Conservation (phyloP, 2,329 filamentous ascomycete species). For the Cladorrhinum sp. region DNA sequence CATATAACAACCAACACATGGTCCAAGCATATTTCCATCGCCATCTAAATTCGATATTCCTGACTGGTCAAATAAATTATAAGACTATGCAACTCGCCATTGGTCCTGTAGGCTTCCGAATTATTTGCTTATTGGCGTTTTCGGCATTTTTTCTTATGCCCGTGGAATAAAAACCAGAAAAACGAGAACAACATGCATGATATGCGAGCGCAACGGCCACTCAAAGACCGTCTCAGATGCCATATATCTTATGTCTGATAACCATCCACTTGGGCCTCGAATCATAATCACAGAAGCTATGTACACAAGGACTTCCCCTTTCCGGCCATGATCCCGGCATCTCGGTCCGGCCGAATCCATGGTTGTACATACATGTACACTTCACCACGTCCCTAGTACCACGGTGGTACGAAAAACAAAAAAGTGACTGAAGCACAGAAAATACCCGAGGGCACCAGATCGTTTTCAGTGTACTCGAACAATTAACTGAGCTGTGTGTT, state of each 20-base stretch:
- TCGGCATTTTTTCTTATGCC: not conserved
- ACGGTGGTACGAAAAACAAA: not conserved
- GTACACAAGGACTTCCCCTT: not conserved
- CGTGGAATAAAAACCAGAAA: too few relatives aligned
- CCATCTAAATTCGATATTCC: not conserved
- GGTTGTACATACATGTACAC: not conserved
- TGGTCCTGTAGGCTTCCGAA: constrained; percentile 5
- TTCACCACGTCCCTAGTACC: not conserved
- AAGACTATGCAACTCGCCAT: not conserved
- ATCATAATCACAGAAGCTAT: not conserved
- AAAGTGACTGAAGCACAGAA: not conserved
- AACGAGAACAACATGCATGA: too few relatives aligned
- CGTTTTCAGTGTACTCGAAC: not conserved
- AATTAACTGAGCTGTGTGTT: too few relatives aligned
- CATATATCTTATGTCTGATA: not conserved
- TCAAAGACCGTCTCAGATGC: not conserved
- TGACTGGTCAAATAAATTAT: not conserved
- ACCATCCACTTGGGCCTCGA: not conserved
- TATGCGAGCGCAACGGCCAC: not conserved
- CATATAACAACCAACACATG: not conserved
- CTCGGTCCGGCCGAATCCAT: not conserved
- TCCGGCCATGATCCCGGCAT: not conserved
- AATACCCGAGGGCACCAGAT: not conserved
- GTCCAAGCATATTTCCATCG: not conserved
- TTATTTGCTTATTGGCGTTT: not conserved